Evolutionary conservation across 768 basidiomycete species (phyloP), one percentile per base, ranked within the genome.

Genomic region (Naganishia friedmannii): DNA sequence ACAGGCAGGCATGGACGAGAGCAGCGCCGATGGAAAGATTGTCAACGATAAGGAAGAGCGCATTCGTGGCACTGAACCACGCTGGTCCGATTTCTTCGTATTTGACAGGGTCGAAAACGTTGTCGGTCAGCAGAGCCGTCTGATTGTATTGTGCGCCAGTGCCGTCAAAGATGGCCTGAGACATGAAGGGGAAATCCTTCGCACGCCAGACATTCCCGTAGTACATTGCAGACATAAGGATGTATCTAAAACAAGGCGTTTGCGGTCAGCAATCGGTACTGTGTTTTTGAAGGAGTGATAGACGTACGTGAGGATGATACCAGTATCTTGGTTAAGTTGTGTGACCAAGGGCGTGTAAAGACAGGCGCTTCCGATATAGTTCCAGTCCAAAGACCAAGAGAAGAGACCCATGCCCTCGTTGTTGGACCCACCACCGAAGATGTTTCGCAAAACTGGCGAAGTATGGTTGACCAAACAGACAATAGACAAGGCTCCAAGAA

Each of bases 141-240:
- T 86, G 82, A 71, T 86, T 79, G 77, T 85, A 88, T 0, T 83
- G 78, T 21, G 83, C 83, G 67, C 85, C 86, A 1, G 79, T 82
- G 67, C 83, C 83, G 74, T 85, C 84, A 60, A 80, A 86, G 42
- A 74, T 73, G 26, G 69, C 72, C 46, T 81, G 70, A 68, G 73
- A 74, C 72, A 79, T 46, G 83, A 83, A 57, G 23, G 82, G 72
- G 77, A 84, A 82, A 26, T 58, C 66, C 56, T 71, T 45, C 23
- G 73, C 80, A n/a, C 76, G 69, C 80, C 80, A 81, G 53, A 72
- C 54, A 72, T 78, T 74, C 19, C 73, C 72, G 57, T 75, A 77
- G 69, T 76, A 77, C 31, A 76, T 72, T 0, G 65, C 46, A 32
- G 63, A 48, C 75, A 78, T 76, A 53, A 78, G 55, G 56, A 78